Conservation (phyloP, 495 filamentous ascomycete species). For the Tirmania nivea region DNA sequence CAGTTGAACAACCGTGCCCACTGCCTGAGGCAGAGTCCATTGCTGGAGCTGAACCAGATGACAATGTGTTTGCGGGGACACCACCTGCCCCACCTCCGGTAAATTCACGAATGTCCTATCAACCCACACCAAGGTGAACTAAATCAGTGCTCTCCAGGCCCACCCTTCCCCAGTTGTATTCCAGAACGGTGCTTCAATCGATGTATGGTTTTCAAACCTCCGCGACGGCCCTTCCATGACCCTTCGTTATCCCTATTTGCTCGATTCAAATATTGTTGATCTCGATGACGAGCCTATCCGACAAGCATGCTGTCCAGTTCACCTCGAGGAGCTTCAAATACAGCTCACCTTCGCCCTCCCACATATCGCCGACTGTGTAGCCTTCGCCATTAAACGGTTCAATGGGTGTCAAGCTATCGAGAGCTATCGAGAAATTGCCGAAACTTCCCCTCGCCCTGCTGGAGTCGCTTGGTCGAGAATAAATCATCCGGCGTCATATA, state of each 20-base stretch:
- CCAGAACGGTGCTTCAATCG: not conserved
- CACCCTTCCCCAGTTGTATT: not conserved
- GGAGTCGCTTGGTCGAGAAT: not conserved
- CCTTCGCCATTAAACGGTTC: not conserved
- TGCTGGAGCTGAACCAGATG: not conserved
- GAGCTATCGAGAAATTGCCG: not conserved
- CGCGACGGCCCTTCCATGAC: not conserved
- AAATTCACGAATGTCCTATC: not conserved
- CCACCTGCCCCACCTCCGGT: not conserved
- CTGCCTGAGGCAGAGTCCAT: not conserved
- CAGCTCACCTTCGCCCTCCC: not conserved
- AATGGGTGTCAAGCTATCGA: not conserved
- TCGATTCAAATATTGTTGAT: not conserved
- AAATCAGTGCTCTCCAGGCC: not conserved
- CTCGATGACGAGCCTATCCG: not conserved
- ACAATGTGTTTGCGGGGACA: not conserved
- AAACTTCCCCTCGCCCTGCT: not conserved
- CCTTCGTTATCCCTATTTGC: not conserved
- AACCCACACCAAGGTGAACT: not conserved
- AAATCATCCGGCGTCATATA: not conserved
- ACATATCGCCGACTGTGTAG: not conserved
- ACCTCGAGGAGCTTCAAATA: not conserved
- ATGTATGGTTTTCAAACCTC: not conserved
- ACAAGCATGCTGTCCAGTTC: not conserved
- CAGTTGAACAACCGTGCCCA: not conserved